These are phyloP conservation scores for Tetracladium maxilliforme DNA, from an alignment of 2,329 filamentous ascomycete genomes.

Conservation along the genomic window DNA sequence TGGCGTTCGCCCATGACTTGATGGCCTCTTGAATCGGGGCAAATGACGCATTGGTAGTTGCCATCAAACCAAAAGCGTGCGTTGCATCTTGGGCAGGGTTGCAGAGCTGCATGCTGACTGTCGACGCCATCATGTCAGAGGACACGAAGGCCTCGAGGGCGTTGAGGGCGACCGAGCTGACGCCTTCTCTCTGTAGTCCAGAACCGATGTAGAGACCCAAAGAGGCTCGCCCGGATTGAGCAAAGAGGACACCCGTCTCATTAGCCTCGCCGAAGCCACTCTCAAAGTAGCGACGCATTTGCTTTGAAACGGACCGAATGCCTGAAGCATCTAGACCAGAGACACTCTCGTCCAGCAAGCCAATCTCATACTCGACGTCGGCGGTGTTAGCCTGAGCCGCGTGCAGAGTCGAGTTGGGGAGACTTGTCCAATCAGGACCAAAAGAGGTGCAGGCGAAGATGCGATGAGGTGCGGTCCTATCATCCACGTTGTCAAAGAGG, in stretches of 20 bases:
- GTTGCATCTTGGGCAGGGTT: constrained; percentile 11
- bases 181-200: constrained; percentile 7
- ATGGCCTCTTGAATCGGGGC: constrained; percentile 3
- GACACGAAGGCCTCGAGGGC: constrained; percentile 4
- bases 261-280: constrained; percentile 9
- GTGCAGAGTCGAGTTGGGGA: constrained; percentile 2
- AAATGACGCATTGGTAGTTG: constrained; percentile 15
- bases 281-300: constrained; percentile 14
- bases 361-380: constrained; percentile 12
- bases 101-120: constrained; percentile 24
- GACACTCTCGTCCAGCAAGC: constrained; percentile 12
- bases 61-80: constrained; percentile 18
- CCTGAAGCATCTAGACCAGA: constrained; percentile 7
- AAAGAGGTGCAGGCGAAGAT: constrained; percentile 16
- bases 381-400: constrained; percentile 5
- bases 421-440: constrained; percentile 7
- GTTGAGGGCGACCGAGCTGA: constrained; percentile 3
- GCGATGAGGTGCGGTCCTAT: constrained; percentile 11
- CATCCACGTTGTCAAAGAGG: constrained; percentile 17
- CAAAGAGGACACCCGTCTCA: constrained; percentile 14
- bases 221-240: constrained; percentile 12
- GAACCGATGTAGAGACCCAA: constrained; percentile 21
- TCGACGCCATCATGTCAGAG: too few species aligned
- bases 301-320: constrained; percentile 10
- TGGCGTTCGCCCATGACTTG: constrained; percentile 2